Evolutionary conservation across 2,329 filamentous ascomycete species (phyloP).

Genomic region (Bretziella fagacearum): DNA sequence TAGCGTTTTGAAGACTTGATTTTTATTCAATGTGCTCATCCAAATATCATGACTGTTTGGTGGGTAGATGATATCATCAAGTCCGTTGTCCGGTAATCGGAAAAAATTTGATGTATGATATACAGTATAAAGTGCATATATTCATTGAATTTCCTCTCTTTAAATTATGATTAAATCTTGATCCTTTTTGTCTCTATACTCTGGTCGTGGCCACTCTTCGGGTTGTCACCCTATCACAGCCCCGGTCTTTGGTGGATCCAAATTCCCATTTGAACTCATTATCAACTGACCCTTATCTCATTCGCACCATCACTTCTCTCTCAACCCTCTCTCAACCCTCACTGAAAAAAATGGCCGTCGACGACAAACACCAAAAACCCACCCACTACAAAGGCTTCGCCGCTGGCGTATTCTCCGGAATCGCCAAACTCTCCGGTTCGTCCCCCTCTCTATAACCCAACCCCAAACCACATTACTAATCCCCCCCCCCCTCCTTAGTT

Average conservation of each 20-base stretch:
- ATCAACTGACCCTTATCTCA: neutral
- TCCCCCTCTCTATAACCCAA: constrained; percentile 12
- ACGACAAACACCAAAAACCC: constrained; percentile 14
- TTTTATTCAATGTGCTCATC: too few species aligned
- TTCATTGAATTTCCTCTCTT: too few species aligned
- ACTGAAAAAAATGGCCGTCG: constrained; percentile 1
- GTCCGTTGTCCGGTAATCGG: neutral
- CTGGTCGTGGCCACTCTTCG: neutral
- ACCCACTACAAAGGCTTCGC: constrained; percentile 89
- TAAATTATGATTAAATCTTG: neutral
- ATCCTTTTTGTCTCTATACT: neutral
- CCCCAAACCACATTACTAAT: constrained; percentile 4
- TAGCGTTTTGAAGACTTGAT: too few species aligned
- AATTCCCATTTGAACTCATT: neutral
- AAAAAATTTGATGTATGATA: too few species aligned
- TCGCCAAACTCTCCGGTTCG: constrained; percentile 72
- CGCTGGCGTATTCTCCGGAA: constrained; percentile 85
- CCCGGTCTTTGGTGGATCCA: neutral
- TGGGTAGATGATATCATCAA: too few species aligned
- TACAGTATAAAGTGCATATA: too few species aligned
- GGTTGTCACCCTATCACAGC: neutral
- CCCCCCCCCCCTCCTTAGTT: constrained; percentile 29
- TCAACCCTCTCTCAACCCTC: neutral
- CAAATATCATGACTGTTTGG: too few species aligned
- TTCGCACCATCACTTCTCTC: neutral